phyloP scores from a whole-genome alignment of 2,329 filamentous ascomycete species.

The Xylariaceae sp. region DNA sequence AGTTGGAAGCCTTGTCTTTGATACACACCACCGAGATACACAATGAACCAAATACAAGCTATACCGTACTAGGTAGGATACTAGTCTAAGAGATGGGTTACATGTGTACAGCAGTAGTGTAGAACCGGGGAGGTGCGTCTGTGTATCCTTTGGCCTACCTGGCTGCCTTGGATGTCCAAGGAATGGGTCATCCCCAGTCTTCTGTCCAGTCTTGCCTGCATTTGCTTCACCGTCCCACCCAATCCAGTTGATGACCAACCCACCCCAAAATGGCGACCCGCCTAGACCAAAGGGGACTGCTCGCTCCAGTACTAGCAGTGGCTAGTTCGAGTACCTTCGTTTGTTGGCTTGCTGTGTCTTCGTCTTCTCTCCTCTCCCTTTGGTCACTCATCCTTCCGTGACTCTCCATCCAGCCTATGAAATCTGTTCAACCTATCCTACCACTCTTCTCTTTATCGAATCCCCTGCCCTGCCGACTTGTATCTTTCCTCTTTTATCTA shows the following conservation, averaged over 20 bases:
- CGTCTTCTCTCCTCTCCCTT: constrained; percentile 3
- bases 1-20: no score
- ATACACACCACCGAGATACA: no score
- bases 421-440: neutral
- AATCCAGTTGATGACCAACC: constrained; percentile 23
- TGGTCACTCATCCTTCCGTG: constrained; percentile 7
- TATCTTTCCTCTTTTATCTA: constrained; percentile 19
- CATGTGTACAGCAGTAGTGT: no score
- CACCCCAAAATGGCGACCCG: constrained; percentile 18
- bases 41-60: no score
- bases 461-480: constrained; percentile 21
- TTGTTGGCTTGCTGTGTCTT: constrained; percentile 6
- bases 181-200: constrained; percentile 15
- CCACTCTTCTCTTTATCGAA: constrained; percentile 10
- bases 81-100: no score
- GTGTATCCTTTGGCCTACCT: neutral
- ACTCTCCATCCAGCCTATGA: constrained; percentile 4
- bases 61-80: no score
- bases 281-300: constrained; percentile 1
- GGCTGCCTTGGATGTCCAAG: constrained; percentile 17
- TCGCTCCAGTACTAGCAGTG: constrained; percentile 5
- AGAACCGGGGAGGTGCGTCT: no score
- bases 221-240: constrained; percentile 31
- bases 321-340: constrained; percentile 17
- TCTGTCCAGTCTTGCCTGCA: constrained; percentile 22